These are phyloP conservation scores for Aspergillus viridinutans DNA, from an alignment of 2,329 filamentous ascomycete species.

Conservation along the genomic window DNA sequence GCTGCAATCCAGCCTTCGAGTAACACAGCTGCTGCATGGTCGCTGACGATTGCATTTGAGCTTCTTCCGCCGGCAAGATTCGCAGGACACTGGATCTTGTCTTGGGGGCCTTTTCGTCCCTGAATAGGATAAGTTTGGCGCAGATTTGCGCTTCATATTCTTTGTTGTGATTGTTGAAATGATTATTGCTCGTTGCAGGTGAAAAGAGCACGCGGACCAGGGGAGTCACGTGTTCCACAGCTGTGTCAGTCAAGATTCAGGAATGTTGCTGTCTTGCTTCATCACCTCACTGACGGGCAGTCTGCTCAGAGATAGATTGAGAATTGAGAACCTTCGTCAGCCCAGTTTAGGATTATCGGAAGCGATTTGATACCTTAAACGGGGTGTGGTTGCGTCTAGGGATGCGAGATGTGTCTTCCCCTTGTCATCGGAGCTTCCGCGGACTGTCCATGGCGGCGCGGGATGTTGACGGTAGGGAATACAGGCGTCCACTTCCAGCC, in stretches of 20 bases:
- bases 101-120: constrained; percentile 18
- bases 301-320: no score
- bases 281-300: no score
- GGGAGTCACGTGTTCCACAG: constrained; percentile 1
- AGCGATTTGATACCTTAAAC: background rate
- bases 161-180: background rate
- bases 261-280: no score
- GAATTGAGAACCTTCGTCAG: background rate
- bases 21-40: constrained; percentile 48
- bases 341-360: no score
- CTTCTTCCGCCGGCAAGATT: constrained; percentile 40
- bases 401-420: background rate
- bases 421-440: constrained; percentile 18
- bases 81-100: constrained; percentile 40
- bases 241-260: no score
- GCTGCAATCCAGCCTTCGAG: constrained; percentile 26
- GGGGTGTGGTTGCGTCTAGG: background rate
- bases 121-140: background rate
- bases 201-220: no score
- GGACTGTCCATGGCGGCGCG: constrained; percentile 17
- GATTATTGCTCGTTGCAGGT: background rate
- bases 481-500: no score
- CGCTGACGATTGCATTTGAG: constrained; percentile 52
- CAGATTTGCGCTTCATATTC: constrained; percentile 21
- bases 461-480: background rate